These are phyloP conservation scores for Raphanus raphanistrum DNA, from an alignment of 345 rosid genomes.

Conservation along the genomic window DNA sequence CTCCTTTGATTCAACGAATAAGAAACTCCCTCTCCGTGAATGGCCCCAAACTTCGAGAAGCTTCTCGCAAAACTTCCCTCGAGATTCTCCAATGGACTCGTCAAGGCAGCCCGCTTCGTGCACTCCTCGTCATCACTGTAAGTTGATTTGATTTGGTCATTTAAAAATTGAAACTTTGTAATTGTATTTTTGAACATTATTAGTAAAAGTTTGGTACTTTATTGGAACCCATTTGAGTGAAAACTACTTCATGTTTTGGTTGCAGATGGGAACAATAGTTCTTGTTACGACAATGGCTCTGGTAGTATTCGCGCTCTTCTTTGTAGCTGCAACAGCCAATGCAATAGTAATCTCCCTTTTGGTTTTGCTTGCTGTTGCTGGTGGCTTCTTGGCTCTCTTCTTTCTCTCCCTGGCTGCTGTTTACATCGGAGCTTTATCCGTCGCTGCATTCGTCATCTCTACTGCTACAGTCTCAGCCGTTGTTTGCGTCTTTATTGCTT, in stretches of 20 bases:
- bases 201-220: neutral
- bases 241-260: neutral
- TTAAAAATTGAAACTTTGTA: neutral
- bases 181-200: neutral
- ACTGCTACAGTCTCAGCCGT: conserved; percentile 63
- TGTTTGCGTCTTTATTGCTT: conserved; percentile 52
- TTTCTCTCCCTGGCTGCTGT: conserved; percentile 64
- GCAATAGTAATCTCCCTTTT: conserved; percentile 75
- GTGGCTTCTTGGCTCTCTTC: conserved; percentile 87
- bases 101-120: conserved; percentile 71
- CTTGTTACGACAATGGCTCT: conserved; percentile 73
- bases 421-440: conserved; percentile 74
- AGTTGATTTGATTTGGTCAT: conserved; percentile 28
- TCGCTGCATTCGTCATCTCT: conserved; percentile 73
- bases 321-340: conserved; percentile 75
- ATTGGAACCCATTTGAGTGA: neutral
- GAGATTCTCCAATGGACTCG: conserved; percentile 71
- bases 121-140: conserved; percentile 79
- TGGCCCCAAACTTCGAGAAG: conserved; percentile 53
- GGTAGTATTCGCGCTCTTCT: conserved; percentile 74
- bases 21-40: conserved; percentile 51
- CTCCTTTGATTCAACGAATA: conserved; percentile 54
- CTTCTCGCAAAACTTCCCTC: conserved; percentile 50
- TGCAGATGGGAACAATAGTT: conserved; percentile 78
- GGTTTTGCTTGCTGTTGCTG: conserved; percentile 80